A percentile compares a stretch with the other conserved stretches of the same genome.
Evolutionary conservation across 75 land plant genomes (phyloP).

Genomic region (Cupressus sempervirens): DNA sequence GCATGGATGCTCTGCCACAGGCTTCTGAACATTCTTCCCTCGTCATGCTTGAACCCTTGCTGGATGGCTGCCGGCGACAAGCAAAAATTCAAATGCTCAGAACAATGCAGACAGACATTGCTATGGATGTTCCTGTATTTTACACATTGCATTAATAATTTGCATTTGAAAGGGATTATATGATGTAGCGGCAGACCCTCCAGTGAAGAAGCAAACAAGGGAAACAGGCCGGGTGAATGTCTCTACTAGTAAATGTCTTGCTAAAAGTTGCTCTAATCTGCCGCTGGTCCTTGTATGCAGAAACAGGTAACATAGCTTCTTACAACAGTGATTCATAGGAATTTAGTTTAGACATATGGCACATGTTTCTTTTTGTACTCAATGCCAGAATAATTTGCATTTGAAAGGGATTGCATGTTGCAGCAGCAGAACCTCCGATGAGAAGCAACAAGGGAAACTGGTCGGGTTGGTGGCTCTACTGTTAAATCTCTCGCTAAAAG

Average conservation of each 20-base stretch:
- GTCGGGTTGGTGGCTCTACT: conserved; percentile 90
- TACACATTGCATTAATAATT: too few species aligned
- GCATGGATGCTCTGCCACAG: neutral
- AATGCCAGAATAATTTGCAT: too few species aligned
- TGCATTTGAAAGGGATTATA: too few species aligned
- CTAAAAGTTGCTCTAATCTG: conserved; percentile 52
- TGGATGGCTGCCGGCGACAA: neutral
- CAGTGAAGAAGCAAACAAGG: conserved; percentile 3
- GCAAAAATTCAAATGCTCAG: neutral
- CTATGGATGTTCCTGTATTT: neutral
- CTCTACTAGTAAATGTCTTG: conserved; percentile 76
- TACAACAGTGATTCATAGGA: neutral
- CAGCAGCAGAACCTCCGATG: too few species aligned
- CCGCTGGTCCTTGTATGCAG: conserved; percentile 65
- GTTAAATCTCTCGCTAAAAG: conserved; percentile 61
- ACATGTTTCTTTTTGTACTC: too few species aligned
- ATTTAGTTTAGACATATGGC: too few species aligned
- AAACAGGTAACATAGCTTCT: conserved; percentile 44
- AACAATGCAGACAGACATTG: neutral
- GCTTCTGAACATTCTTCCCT: neutral
- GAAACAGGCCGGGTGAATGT: conserved; percentile 91
- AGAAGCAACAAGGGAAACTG: conserved; percentile 48
- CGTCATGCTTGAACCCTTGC: neutral
- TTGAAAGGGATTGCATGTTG: too few species aligned
- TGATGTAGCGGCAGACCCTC: too few species aligned